Evolutionary conservation across 2,329 filamentous ascomycete species (phyloP), one percentile per base, ranked within the genome.

Genomic region (Pestalotiopsis sp.): DNA sequence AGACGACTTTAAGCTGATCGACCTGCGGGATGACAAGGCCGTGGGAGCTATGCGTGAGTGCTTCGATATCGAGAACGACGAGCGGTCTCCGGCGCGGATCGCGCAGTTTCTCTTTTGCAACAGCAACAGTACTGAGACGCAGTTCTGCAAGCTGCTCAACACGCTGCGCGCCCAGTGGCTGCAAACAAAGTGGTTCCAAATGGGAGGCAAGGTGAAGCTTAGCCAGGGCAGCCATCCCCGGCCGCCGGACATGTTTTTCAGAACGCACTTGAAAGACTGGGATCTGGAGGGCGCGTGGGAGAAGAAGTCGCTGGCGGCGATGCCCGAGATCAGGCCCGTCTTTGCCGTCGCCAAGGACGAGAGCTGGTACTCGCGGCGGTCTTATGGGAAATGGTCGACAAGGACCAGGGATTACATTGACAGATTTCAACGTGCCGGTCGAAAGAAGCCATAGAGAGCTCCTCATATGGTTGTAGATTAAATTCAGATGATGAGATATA

Each of bases 311-410:
- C 7, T 39, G 11, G 27, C 12, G n/a, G 4, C 9, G 5, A 62
- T 62, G 59, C 59, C 59, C 5, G 36, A 38, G 13, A 12, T 62
- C n/a, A 31, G 59, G 14, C 59, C 59, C 17, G 59, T 62, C 7
- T 62, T 62, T 20, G 27, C 38, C n/a, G n/a, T 62, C 12, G 59
- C 59, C 31, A 62, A 39, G 59, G 59, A 62, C 36, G 59, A 27
- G 14, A 62, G 59, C 20, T 62, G 59, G 31, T 27, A 62, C 20
- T 62, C 27, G 36, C 12, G 58, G 25, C 12, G 45, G 45, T n/a
- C 17, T n/a, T 1, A 3, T 52, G 6, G 7, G 17, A 52, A n/a
- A n/a, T n/a, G 45, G 14, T n/a, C 17, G 45, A 14, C 41, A 1
- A 52, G 7, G n/a, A n/a, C 17, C 45, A 17, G 17, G 45, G n/a